Evolutionary conservation across 75 land plant species (phyloP).

Genomic region (Picea glauca): DNA sequence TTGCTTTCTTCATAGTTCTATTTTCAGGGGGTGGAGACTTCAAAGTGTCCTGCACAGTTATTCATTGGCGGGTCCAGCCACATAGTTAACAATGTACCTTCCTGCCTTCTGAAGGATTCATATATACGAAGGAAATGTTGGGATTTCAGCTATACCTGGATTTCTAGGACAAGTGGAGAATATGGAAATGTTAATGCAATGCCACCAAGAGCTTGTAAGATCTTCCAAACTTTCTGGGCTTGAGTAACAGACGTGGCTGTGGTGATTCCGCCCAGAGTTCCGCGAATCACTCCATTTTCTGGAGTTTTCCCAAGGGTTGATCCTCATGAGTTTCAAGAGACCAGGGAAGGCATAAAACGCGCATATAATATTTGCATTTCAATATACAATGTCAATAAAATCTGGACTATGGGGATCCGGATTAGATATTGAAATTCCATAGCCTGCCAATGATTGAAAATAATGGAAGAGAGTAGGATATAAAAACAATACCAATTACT

Average conservation of each 20-base stretch:
- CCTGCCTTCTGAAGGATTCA: background rate
- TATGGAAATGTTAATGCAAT: slow-evolving; percentile 35
- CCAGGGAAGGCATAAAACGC: background rate
- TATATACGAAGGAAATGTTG: background rate
- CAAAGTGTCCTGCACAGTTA: slow-evolving; percentile 17
- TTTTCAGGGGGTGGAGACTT: slow-evolving; percentile 23
- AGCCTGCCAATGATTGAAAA: background rate
- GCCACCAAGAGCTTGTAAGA: slow-evolving; percentile 26
- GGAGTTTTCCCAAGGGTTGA: background rate
- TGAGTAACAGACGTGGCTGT: background rate
- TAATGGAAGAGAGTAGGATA: background rate
- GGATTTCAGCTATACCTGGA: slow-evolving; percentile 12
- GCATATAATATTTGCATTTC: background rate
- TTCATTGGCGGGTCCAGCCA: background rate
- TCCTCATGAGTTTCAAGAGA: background rate
- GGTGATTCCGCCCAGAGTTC: background rate
- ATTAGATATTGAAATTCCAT: background rate
- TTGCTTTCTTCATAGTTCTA: slow-evolving; percentile 16
- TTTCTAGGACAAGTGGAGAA: slow-evolving; percentile 29
- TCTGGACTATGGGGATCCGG: background rate
- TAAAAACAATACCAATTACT: slow-evolving; percentile 8
- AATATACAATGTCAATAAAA: background rate
- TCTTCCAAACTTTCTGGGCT: slow-evolving; percentile 17
- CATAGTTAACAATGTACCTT: background rate
- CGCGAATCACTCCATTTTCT: background rate